Conservation (phyloP, 345 rosid genomes). For the Cardamine occulta region DNA sequence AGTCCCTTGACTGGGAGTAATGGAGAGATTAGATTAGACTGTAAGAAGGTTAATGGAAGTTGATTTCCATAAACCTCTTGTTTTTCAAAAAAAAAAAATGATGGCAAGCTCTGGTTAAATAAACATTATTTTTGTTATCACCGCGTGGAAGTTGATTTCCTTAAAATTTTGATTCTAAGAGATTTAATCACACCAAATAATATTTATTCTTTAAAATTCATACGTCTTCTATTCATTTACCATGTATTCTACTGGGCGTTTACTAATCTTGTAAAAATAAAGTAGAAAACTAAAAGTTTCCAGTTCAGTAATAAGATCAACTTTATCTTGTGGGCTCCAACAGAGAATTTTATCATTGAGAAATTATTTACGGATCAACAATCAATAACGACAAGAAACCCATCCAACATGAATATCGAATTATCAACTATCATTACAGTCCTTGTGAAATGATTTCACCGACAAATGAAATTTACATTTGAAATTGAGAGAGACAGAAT, state of each 20-base stretch:
- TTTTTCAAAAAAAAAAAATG: neutral
- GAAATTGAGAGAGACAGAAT: slow-evolving; percentile 18
- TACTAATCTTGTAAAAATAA: neutral
- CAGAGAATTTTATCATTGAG: slow-evolving; percentile 27
- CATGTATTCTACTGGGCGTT: neutral
- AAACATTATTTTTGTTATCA: neutral
- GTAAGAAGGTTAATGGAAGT: slow-evolving; percentile 54
- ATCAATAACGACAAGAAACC: slow-evolving; percentile 29
- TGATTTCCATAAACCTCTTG: slow-evolving; percentile 12
- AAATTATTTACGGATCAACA: slow-evolving; percentile 28
- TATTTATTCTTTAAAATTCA: neutral
- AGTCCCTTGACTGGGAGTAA: slow-evolving; percentile 51
- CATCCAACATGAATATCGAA: slow-evolving; percentile 28
- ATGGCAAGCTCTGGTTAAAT: slow-evolving; percentile 4
- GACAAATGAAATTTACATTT: slow-evolving; percentile 5
- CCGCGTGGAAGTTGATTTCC: neutral
- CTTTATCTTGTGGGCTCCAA: slow-evolving; percentile 34
- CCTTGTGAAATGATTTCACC: slow-evolving; percentile 35
- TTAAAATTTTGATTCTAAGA: neutral
- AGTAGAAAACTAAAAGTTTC: neutral
- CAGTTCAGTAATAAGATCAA: slow-evolving; percentile 1
- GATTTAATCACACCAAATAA: neutral
- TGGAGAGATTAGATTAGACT: slow-evolving; percentile 63
- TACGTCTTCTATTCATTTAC: too few species aligned
- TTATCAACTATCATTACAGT: slow-evolving; percentile 39